Evolutionary conservation across 805 yeast genomes (phyloP), one percentile per base, ranked within the genome.

Genomic region (Metschnikowia aberdeeniae): DNA sequence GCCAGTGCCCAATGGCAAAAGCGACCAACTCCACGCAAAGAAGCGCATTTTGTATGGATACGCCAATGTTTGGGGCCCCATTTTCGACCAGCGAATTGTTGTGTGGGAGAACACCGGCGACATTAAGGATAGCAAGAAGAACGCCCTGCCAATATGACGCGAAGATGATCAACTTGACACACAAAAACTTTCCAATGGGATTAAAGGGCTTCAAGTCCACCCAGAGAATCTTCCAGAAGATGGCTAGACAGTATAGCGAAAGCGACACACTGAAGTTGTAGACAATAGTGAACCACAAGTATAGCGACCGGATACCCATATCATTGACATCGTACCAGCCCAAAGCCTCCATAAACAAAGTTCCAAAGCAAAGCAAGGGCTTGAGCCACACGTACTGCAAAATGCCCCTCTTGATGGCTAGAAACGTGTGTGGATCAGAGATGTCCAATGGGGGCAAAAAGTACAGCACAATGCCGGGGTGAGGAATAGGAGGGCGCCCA

Each of bases 81-180:
- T 50, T 50, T 36, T 57, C 55, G 33, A 54, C 62, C 29, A 57
- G 61, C n/a, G 60, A 50, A 30, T 50, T 47, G 49, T 41, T 44
- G 10, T 64, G 64, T 4, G 76, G 75, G 26, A 79, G 53, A 35
- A 71, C 40, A 43, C 82, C 76, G 56, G 75, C 53, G 58, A 74
- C 68, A 65, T 76, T 68, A 36, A 84, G 56, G 1, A 80, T 58
- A 4, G 81, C 79, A 36, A 86, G 66, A 1, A 82, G 52, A 7
- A 85, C 67, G 0, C 95, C 89, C 61, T 93, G 99, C 99, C 99
- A 93, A 62, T 89, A 93, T n/a, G 96, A 86, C 20, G 97, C 98
- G 73, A 93, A 93, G 40, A 93, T 90, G 44, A 93, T 89, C 51
- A 89, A 74, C 60, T 93, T 93, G 38, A 93, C 96, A 67, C 97